Evolutionary conservation across 495 filamentous ascomycete species (phyloP), one percentile per base, ranked within the genome.

Genomic region (Aspergillus asperescens): DNA sequence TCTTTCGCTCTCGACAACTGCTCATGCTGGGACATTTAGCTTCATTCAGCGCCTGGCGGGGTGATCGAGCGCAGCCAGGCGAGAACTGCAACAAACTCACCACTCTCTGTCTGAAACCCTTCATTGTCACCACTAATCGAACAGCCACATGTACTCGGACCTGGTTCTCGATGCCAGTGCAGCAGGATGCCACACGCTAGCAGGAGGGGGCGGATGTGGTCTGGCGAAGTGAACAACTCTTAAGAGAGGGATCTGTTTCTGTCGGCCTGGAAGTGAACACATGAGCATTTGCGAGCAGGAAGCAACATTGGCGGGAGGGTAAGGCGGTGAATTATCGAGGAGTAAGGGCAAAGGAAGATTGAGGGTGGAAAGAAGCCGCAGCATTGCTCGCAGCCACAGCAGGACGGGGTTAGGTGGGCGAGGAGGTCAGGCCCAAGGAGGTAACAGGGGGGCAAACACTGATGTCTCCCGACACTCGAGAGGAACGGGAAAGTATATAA

Each of bases 1-100:
- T 95, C 87, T 81, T 94, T 96, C 54, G 85, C 85, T 72, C 94
- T 82, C 73, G 93, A 96, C 75, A 97, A 89, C 89, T 96, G 82
- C 68, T 86, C 82, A 58, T 87, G 83, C 82, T 83, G 63, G 63
- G 65, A 66, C 56, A 56, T 58, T 73, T 57, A 70, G 63, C 50
- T 45, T 48, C 6, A 31, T 53, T 55, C 50, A 57, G 54, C 50
- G 55, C 24, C 27, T 38, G 47, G 50, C 54, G 29, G 45, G 34
- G 20, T 50, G 29, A 43, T 51, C 53, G 41, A 48, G 52, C 52
- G 37, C 52, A 56, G 43, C 53, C 62, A 60, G 48, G 49, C 41
- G 58, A 48, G 56, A 42, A 39, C 23, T 28, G 24, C 46, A 32
- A 24, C 41, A 52, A 57, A 86, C 92, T 79, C 79, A 95, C 92